Percentiles rank a stretch among this genome's conserved stretches.
These are phyloP conservation scores for Trichoderma semiorbis DNA, from an alignment of 2,329 filamentous ascomycete genomes.

Conservation along the genomic window DNA sequence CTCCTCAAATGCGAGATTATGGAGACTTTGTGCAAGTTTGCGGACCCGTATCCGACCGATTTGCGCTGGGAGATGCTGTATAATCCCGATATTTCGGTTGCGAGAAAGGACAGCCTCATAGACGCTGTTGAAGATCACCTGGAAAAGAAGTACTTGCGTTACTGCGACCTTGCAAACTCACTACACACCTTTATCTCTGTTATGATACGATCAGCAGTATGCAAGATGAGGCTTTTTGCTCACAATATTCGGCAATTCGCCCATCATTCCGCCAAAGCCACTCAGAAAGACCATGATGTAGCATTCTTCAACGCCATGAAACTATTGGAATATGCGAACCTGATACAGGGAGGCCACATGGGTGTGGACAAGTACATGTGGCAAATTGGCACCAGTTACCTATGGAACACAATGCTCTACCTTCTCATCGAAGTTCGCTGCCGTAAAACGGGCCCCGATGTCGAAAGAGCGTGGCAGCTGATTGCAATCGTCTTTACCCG, in stretches of 20 bases:
- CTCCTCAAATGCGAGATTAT: not conserved
- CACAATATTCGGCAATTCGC: constrained; percentile 5
- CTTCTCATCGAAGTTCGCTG: not conserved
- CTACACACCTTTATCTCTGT: not conserved
- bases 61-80: constrained; percentile 3
- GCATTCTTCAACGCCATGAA: constrained; percentile 3
- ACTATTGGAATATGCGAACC: not conserved
- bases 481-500: not conserved
- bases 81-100: not conserved
- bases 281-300: not conserved
- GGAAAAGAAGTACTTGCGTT: constrained; percentile 1
- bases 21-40: not conserved
- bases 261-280: not conserved
- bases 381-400: constrained; percentile 11
- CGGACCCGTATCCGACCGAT: not conserved
- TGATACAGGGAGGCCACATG: not conserved
- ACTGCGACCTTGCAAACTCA: not conserved
- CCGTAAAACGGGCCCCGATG: not conserved
- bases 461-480: not conserved
- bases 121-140: not conserved
- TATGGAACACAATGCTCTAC: constrained; percentile 10
- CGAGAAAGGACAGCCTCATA: not conserved
- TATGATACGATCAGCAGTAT: not conserved
- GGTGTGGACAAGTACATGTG: constrained; percentile 9
- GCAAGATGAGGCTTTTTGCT: constrained; percentile 9